Conservation (phyloP, 2,329 filamentous ascomycete genomes). For the Periglandula ipomoeae region DNA sequence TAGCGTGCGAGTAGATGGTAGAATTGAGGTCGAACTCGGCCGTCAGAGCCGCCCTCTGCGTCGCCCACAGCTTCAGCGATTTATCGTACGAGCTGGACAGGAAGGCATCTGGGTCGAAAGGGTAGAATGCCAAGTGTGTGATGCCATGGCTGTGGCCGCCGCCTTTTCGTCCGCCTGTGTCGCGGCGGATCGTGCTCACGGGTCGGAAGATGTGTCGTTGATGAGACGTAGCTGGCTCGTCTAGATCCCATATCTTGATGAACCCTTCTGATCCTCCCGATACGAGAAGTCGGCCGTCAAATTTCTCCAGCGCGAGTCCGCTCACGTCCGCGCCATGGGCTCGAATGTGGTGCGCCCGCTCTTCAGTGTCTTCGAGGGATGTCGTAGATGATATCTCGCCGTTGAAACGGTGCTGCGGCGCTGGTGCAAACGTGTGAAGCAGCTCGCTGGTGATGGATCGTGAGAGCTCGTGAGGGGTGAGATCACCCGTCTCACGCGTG, state of each 20-base stretch:
- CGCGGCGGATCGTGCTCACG: constrained; percentile 39
- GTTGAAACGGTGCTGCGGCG: constrained; percentile 60
- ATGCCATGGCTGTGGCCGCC: constrained; percentile 58
- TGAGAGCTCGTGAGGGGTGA: constrained; percentile 55
- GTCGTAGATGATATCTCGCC: constrained; percentile 28
- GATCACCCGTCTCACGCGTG: constrained; percentile 63
- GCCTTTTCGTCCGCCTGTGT: constrained; percentile 18
- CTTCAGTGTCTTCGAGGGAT: constrained; percentile 14
- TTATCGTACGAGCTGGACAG: constrained; percentile 72
- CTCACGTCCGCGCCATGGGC: constrained; percentile 76
- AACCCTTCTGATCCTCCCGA: constrained; percentile 82
- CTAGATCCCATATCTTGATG: constrained; percentile 80
- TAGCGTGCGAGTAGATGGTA: constrained; percentile 67
- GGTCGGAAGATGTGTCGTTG: constrained; percentile 44
- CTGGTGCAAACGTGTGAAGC: constrained; percentile 59
- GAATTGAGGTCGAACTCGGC: constrained; percentile 60
- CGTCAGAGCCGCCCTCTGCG: constrained; percentile 48
- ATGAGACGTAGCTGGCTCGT: constrained; percentile 41
- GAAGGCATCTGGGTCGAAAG: constrained; percentile 68
- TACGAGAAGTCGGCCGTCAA: constrained; percentile 67
- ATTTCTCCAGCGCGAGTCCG: constrained; percentile 69
- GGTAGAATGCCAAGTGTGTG: constrained; percentile 69
- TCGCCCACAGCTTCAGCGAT: constrained; percentile 66
- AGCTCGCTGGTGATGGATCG: constrained; percentile 56
- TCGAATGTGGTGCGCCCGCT: constrained; percentile 33